Base-by-base conservation (phyloP, 2,329 filamentous ascomycete species). In the Orbilia javanica region DNA sequence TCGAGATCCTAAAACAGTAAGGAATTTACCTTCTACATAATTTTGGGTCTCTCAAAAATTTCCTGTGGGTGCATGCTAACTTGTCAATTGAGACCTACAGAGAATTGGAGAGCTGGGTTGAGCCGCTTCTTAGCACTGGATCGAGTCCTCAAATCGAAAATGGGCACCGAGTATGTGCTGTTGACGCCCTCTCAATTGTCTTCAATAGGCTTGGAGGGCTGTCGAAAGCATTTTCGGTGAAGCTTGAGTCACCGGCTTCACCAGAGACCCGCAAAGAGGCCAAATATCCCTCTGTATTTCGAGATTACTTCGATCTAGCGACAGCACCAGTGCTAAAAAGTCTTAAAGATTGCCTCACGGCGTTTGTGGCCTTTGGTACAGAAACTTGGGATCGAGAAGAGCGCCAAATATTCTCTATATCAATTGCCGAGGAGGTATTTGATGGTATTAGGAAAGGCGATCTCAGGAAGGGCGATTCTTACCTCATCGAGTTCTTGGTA, bases 261-360 rank as follows among this genome's bases (percentile, higher is more conserved):
- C 6, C 29, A 3, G 29, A 53, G 6, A 5, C n/a, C 11, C 13
- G 46, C 4, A 63, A 36, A 20, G 57, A 46, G 7, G 29, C 18
- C 15, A 20, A 42, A 39, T 78, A 48, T 57, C 13, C 72, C 1
- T 50, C 52, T 29, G 27, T 68, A 8, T 72, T 78, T 42, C 50
- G 74, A 50, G 74, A 78, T n/a, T 78, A 71, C 44, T 78, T 68
- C 34, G 74, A 78, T 39, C 74, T 68, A 57, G 74, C 67, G 8
- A 48, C 67, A 0, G 57, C 74, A 3, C 42, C 74, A 0, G 52
- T 78, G 11, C 36, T 78, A 7, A 78, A 78, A 31, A 67, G 74
- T 50, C 44, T 78, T 1, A 78, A 78, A 22, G 74, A 78, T 8
- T 78, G 74, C 15, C 74, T 78, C 22, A 78, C 74, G 3, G 52